These are phyloP conservation scores for Rhodotorula paludigena DNA, from an alignment of 768 basidiomycete species.

Conservation along the genomic window DNA sequence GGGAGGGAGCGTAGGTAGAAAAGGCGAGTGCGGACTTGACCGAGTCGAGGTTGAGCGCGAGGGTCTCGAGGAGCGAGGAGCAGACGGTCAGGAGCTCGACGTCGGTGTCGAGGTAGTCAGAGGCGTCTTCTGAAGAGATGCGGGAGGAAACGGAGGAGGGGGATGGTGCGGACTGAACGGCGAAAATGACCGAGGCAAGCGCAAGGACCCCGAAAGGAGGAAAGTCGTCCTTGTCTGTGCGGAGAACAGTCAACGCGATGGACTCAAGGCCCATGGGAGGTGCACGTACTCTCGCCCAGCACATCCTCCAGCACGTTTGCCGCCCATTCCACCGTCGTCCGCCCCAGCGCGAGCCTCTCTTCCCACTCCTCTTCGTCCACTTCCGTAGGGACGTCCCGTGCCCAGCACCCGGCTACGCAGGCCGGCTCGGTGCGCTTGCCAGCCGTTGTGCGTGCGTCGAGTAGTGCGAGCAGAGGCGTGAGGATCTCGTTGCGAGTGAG, in stretches of 20 bases:
- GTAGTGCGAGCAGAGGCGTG: slow-evolving; percentile 14
- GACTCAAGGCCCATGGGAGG: neutral
- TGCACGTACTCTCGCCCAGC: slow-evolving; percentile 11
- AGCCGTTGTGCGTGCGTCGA: slow-evolving; percentile 13
- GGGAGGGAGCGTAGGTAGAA: slow-evolving; percentile 2
- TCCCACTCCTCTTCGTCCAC: slow-evolving; percentile 2
- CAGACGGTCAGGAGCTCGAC: slow-evolving; percentile 31
- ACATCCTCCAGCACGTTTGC: slow-evolving; percentile 38
- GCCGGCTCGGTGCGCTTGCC: slow-evolving; percentile 2
- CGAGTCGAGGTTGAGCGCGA: slow-evolving; percentile 13
- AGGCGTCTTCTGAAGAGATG: neutral
- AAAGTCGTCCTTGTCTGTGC: slow-evolving; percentile 25
- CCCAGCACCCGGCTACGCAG: slow-evolving; percentile 20
- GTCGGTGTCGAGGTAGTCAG: slow-evolving; percentile 29
- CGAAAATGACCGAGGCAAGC: slow-evolving; percentile 22
- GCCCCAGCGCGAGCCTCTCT: slow-evolving; percentile 2
- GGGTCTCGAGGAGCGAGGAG: slow-evolving; percentile 33
- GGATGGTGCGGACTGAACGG: neutral
- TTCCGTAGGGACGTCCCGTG: neutral
- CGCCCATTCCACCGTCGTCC: slow-evolving; percentile 21
- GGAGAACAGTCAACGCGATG: neutral
- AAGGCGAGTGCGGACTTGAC: slow-evolving; percentile 17
- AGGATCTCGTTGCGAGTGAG: neutral
- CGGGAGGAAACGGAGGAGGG: neutral
- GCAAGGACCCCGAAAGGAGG: slow-evolving; percentile 12